phyloP scores from a whole-genome alignment of 306 rosid genomes.

The Ceratonia siliqua region DNA sequence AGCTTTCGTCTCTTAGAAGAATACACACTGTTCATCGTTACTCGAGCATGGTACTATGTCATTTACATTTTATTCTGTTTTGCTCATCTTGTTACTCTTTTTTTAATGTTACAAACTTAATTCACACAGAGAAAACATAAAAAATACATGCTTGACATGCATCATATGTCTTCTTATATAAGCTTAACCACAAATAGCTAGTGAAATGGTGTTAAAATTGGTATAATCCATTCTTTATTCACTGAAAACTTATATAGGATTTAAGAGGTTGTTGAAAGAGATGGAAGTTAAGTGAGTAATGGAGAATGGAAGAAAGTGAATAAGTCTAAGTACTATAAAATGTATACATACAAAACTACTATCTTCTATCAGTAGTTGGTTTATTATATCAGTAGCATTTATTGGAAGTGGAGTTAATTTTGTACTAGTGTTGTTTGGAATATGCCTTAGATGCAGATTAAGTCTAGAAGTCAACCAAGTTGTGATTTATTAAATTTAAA shows the following conservation, averaged over 20 bases:
- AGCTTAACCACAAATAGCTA: not conserved
- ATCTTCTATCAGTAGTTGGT: conserved; percentile 1
- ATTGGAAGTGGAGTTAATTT: not conserved
- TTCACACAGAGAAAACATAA: not conserved
- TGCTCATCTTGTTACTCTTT: not conserved
- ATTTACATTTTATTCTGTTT: not conserved
- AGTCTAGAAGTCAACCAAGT: no score
- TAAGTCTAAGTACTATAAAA: not conserved
- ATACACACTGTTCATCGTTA: conserved; percentile 93
- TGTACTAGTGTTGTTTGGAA: no score
- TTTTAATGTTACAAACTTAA: not conserved
- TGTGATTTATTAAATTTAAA: no score
- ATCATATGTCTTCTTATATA: not conserved
- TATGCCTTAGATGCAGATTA: no score
- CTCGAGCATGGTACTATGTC: conserved; percentile 80
- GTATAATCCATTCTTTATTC: not conserved
- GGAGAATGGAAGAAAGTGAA: conserved; percentile 6
- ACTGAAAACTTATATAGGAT: not conserved
- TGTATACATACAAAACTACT: not conserved
- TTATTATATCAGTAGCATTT: not conserved
- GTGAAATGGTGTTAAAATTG: conserved; percentile 11
- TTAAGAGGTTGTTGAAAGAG: not conserved
- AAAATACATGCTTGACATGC: not conserved
- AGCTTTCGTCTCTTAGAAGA: no score
- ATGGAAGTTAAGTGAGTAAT: not conserved